Evolutionary conservation across 2,329 filamentous ascomycete species (phyloP).

Genomic region (Stachybotrys chlorohalonatus): DNA sequence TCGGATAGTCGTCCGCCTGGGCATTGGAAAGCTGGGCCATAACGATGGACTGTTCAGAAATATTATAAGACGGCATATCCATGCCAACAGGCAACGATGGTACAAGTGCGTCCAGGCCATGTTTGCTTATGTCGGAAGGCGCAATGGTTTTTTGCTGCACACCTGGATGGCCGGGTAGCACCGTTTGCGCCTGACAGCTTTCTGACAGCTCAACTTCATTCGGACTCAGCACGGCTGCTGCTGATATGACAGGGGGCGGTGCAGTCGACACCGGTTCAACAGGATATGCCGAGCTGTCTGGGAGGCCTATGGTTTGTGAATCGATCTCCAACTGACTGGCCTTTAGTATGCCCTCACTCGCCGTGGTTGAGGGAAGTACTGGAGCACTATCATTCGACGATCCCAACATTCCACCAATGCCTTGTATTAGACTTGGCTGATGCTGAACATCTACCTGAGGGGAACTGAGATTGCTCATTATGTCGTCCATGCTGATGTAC

Average conservation of each 20-base stretch:
- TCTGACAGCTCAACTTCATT: too few relatives aligned
- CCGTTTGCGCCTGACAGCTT: too few relatives aligned
- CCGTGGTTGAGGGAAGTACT: not conserved
- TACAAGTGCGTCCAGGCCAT: conserved; percentile 12
- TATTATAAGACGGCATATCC: not conserved
- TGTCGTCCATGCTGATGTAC: conserved; percentile 7
- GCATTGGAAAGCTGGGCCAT: conserved; percentile 16
- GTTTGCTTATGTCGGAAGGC: conserved; percentile 26
- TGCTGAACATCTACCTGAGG: not conserved
- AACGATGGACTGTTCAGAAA: conserved; percentile 9
- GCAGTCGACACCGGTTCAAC: too few relatives aligned
- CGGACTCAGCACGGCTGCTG: too few relatives aligned
- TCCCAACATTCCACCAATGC: not conserved
- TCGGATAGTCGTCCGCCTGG: conserved; percentile 11
- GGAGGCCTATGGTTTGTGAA: too few relatives aligned
- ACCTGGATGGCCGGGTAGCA: conserved; percentile 3
- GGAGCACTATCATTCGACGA: not conserved
- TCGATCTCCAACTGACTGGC: too few relatives aligned
- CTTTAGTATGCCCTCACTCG: too few relatives aligned
- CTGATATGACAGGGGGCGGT: too few relatives aligned
- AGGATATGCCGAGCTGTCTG: too few relatives aligned
- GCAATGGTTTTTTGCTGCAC: conserved; percentile 23
- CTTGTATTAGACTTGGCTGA: not conserved
- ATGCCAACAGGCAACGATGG: conserved; percentile 8
- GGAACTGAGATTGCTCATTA: not conserved